Conservation (phyloP, 2,329 filamentous ascomycete species). For the Xylariaceae sp. region DNA sequence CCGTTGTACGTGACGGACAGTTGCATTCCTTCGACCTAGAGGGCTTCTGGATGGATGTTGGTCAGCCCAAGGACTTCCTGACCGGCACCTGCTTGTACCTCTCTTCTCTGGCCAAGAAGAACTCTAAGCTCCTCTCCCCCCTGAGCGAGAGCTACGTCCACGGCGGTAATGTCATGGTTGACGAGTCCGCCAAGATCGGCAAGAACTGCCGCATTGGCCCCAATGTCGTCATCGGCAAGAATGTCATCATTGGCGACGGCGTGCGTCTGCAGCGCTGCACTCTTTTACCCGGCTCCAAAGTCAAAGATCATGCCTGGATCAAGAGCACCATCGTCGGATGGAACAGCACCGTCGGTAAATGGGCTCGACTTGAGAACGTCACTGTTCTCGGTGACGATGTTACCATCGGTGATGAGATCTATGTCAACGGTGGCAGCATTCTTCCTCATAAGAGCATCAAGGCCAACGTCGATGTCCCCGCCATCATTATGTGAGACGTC, state of each 20-base stretch:
- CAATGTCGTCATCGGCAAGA: constrained; percentile 92
- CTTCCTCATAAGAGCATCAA: constrained; percentile 99
- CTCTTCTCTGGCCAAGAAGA: constrained; percentile 84
- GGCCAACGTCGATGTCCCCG: constrained; percentile 82
- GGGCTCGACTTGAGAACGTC: constrained; percentile 95
- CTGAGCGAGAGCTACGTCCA: constrained; percentile 75
- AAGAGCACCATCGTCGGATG: constrained; percentile 98
- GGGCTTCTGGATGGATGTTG: constrained; percentile 99
- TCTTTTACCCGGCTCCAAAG: constrained; percentile 80
- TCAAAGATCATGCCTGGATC: constrained; percentile 98
- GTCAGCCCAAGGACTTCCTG: constrained; percentile 97
- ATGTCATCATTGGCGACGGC: constrained; percentile 88
- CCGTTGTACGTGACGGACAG: constrained; percentile 83
- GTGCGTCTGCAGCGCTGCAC: constrained; percentile 93
- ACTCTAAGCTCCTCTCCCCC: constrained; percentile 76
- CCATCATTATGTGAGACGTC: constrained; percentile 60
- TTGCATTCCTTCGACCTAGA: constrained; percentile 95
- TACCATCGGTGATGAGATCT: constrained; percentile 95
- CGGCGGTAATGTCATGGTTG: constrained; percentile 92
- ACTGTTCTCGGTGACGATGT: constrained; percentile 98
- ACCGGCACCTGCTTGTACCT: constrained; percentile 95
- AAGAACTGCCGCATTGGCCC: constrained; percentile 98
- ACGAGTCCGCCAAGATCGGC: constrained; percentile 91
- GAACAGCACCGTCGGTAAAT: constrained; percentile 94
- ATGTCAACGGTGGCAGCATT: constrained; percentile 94